A percentile compares a stretch with the other conserved stretches of the same genome.
phyloP scores from a whole-genome alignment of 805 yeast genomes.

The Pichia gijzeniarum region DNA sequence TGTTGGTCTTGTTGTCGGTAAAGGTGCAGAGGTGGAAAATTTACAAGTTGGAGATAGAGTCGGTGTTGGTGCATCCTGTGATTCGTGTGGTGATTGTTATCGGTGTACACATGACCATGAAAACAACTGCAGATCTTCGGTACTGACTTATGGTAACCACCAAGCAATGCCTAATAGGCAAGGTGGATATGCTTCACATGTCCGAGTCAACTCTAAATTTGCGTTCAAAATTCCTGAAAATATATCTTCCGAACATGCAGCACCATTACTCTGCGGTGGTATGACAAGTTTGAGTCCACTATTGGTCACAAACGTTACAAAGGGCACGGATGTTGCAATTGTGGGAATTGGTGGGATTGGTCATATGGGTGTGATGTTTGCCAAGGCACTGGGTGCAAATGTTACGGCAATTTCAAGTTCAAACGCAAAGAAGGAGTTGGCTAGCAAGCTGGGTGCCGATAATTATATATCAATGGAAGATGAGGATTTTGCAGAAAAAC shows the following conservation, averaged over 20 bases:
- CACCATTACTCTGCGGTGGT: constrained; percentile 55
- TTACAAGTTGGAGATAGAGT: constrained; percentile 42
- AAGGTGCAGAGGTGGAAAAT: constrained; percentile 32
- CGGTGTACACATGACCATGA: constrained; percentile 33
- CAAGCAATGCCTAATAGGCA: constrained; percentile 37
- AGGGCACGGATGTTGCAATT: constrained; percentile 44
- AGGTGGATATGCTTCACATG: constrained; percentile 47
- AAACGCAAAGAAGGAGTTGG: constrained; percentile 41
- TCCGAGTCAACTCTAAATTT: constrained; percentile 37
- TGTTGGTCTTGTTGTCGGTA: constrained; percentile 34
- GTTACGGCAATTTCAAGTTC: constrained; percentile 52
- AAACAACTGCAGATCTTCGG: constrained; percentile 42
- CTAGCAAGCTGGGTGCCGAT: constrained; percentile 46
- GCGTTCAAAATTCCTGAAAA: constrained; percentile 43
- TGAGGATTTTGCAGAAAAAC: constrained; percentile 32
- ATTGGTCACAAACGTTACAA: constrained; percentile 33
- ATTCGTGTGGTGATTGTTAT: constrained; percentile 34
- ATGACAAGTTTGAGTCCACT: constrained; percentile 47
- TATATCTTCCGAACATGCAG: constrained; percentile 35
- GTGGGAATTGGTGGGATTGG: constrained; percentile 41
- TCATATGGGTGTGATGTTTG: constrained; percentile 40
- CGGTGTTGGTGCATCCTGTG: constrained; percentile 41
- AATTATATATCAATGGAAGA: constrained; percentile 49
- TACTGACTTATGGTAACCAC: constrained; percentile 48
- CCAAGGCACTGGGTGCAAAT: constrained; percentile 53